These are phyloP conservation scores for Linum usitatissimum DNA, from an alignment of 345 rosid genomes.

Conservation along the genomic window DNA sequence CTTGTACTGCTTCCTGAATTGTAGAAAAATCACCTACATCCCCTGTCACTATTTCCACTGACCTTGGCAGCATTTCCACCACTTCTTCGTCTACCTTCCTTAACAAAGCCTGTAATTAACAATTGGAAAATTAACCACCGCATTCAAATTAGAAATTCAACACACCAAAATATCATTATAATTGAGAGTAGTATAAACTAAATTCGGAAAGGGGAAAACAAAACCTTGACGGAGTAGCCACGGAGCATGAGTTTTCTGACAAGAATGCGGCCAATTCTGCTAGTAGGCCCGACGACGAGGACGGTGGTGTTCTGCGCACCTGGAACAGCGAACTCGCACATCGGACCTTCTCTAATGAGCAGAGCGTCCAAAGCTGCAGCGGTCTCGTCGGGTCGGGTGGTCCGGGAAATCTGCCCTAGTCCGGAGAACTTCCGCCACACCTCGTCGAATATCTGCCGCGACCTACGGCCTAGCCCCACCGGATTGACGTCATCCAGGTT, in stretches of 20 bases:
- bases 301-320: slow-evolving; percentile 90
- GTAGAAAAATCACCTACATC: slow-evolving; percentile 82
- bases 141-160: too few species aligned
- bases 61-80: slow-evolving; percentile 72
- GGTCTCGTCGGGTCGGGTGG: slow-evolving; percentile 53
- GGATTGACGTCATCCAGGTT: slow-evolving; percentile 81
- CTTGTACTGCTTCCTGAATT: slow-evolving; percentile 57
- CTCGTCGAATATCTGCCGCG: slow-evolving; percentile 81
- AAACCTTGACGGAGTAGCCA: slow-evolving; percentile 80
- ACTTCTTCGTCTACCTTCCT: slow-evolving; percentile 61
- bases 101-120: slow-evolving; percentile 45
- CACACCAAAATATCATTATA: too few species aligned
- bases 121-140: background rate
- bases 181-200: too few species aligned
- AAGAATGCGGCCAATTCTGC: slow-evolving; percentile 86
- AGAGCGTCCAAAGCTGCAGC: slow-evolving; percentile 55
- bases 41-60: slow-evolving; percentile 71
- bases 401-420: slow-evolving; percentile 84
- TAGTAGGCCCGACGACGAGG: slow-evolving; percentile 85
- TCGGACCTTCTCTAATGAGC: slow-evolving; percentile 77
- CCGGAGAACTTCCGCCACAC: slow-evolving; percentile 97
- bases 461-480: slow-evolving; percentile 74
- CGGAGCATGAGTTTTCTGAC: slow-evolving; percentile 95
- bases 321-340: slow-evolving; percentile 88
- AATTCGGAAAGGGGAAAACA: background rate